Conservation (phyloP, 257 asterid genomes). For the Gentiana macrophylla region DNA sequence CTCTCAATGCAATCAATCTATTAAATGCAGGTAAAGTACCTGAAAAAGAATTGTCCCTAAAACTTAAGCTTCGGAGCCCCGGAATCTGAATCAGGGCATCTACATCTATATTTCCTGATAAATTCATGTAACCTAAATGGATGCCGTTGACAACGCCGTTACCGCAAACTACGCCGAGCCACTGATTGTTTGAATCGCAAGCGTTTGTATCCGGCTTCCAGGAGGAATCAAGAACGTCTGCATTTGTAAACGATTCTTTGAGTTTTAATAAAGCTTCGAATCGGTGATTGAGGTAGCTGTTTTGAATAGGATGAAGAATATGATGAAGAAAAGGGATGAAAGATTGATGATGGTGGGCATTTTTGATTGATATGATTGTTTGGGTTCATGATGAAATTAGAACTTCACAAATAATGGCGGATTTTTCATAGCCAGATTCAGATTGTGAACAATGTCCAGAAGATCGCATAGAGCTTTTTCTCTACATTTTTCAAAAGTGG, state of each 20-base stretch:
- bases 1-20: constrained; percentile 38
- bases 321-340: constrained; percentile 21
- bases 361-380: neutral
- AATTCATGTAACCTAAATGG: constrained; percentile 34
- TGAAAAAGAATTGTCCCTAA: constrained; percentile 40
- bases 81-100: constrained; percentile 48
- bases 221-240: constrained; percentile 46
- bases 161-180: constrained; percentile 50
- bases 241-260: constrained; percentile 35
- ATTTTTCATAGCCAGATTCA: too few species aligned
- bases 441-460: too few species aligned
- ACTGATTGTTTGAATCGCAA: constrained; percentile 26
- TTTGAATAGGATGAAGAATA: constrained; percentile 19
- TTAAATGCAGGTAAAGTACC: constrained; percentile 70
- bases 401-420: too few species aligned
- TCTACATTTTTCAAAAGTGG: too few species aligned
- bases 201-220: constrained; percentile 62
- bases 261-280: constrained; percentile 55
- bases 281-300: constrained; percentile 25
- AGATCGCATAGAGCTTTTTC: too few species aligned
- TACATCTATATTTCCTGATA: constrained; percentile 53
- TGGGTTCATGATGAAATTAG: too few species aligned
- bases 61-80: constrained; percentile 37
- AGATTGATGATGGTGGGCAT: constrained; percentile 41
- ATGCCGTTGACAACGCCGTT: constrained; percentile 36